Evolutionary conservation across 73 alveolate genomes (phyloP).

Genomic region (Paramecium sonneborni): DNA sequence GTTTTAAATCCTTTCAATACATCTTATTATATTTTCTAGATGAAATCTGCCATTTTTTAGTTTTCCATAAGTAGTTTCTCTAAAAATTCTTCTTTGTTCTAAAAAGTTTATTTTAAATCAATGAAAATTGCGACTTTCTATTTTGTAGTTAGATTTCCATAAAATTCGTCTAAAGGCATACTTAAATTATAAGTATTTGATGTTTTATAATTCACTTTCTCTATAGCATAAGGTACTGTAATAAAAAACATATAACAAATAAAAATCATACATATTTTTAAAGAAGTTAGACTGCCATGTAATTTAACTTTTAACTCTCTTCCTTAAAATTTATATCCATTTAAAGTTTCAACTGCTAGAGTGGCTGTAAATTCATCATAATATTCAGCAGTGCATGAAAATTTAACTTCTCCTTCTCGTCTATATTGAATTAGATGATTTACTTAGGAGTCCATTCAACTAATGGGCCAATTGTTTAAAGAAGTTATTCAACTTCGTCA

Average conservation of each 20-base stretch:
- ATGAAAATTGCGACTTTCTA: not conserved
- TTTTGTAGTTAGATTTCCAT: not conserved
- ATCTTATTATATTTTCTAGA: not conserved
- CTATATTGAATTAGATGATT: not conserved
- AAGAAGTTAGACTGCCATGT: not conserved
- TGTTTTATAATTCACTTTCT: slow-evolving; percentile 50
- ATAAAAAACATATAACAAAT: not conserved
- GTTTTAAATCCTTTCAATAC: not conserved
- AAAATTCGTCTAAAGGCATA: not conserved
- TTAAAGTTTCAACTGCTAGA: not conserved
- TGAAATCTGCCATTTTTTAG: not conserved
- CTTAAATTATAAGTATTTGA: slow-evolving; percentile 5
- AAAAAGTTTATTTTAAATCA: not conserved
- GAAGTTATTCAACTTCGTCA: not conserved
- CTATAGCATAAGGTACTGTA: not conserved
- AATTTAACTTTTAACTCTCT: not conserved
- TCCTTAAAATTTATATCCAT: not conserved
- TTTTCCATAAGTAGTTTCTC: not conserved
- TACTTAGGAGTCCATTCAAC: not conserved
- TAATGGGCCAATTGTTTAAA: not conserved
- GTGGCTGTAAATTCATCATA: not conserved
- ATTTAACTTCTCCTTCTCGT: not conserved
- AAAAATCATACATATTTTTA: not conserved
- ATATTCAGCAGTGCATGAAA: not conserved
- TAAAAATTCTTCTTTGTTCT: not conserved